These are phyloP conservation scores for Neurospora terricola DNA, from an alignment of 495 filamentous ascomycete genomes.

Conservation along the genomic window DNA sequence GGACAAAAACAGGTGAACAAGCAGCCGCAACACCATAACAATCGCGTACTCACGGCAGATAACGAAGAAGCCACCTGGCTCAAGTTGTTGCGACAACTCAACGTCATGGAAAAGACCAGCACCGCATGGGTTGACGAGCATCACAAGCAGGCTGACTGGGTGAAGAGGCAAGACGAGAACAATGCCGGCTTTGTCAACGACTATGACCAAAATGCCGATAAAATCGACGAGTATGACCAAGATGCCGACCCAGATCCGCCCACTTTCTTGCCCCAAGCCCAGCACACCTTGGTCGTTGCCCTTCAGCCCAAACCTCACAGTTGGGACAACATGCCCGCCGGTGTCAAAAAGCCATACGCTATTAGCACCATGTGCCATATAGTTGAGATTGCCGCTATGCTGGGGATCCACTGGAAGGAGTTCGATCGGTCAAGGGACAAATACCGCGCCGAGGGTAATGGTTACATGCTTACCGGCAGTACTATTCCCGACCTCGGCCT, in stretches of 20 bases:
- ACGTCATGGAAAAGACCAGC: slow-evolving; percentile 35
- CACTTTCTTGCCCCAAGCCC: too few species aligned
- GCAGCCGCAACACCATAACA: background rate
- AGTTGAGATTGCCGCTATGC: slow-evolving; percentile 39
- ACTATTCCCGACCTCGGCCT: slow-evolving; percentile 33
- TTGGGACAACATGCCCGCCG: slow-evolving; percentile 40
- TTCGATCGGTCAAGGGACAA: slow-evolving; percentile 33
- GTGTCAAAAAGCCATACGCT: slow-evolving; percentile 40
- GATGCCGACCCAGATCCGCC: too few species aligned
- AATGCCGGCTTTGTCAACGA: too few species aligned
- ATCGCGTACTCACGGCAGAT: slow-evolving; percentile 33
- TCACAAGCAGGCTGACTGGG: too few species aligned
- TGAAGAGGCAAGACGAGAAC: too few species aligned
- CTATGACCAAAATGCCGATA: too few species aligned
- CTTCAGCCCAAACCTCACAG: slow-evolving; percentile 36
- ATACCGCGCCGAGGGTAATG: slow-evolving; percentile 42
- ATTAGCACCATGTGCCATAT: slow-evolving; percentile 40
- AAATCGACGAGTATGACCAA: too few species aligned
- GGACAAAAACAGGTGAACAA: too few species aligned
- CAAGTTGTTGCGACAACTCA: slow-evolving; percentile 33
- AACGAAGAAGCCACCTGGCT: slow-evolving; percentile 41
- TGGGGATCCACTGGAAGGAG: slow-evolving; percentile 43
- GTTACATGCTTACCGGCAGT: slow-evolving; percentile 35
- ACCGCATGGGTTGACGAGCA: slow-evolving; percentile 24
- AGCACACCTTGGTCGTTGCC: slow-evolving; percentile 30